These are phyloP conservation scores for Ophiostoma piceae DNA, from an alignment of 2,329 filamentous ascomycete genomes.

Conservation along the genomic window DNA sequence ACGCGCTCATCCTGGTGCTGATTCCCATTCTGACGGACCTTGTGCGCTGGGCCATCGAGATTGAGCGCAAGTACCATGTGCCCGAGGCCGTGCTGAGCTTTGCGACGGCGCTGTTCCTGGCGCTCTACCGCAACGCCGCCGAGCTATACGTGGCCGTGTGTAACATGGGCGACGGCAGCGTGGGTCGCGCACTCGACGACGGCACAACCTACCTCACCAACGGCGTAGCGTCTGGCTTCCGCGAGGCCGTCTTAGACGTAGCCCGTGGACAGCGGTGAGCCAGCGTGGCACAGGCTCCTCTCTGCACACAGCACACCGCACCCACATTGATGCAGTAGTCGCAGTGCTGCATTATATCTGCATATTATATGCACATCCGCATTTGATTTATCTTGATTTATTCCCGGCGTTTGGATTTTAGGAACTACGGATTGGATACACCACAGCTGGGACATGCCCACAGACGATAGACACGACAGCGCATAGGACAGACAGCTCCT, in stretches of 20 bases:
- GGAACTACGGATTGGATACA: neutral
- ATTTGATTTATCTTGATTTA: neutral
- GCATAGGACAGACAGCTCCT: slow-evolving; percentile 4
- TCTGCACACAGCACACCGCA: neutral
- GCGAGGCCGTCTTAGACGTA: slow-evolving; percentile 29
- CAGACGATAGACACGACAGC: slow-evolving; percentile 18
- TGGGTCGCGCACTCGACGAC: slow-evolving; percentile 28
- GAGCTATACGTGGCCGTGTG: slow-evolving; percentile 25
- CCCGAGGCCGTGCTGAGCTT: slow-evolving; percentile 25
- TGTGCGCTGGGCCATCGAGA: slow-evolving; percentile 20
- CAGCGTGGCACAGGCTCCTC: neutral
- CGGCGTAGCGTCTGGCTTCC: slow-evolving; percentile 30
- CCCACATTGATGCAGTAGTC: no score
- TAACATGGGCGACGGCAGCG: slow-evolving; percentile 26
- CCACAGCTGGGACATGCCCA: neutral
- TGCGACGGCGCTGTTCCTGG: slow-evolving; percentile 17
- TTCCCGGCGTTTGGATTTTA: neutral
- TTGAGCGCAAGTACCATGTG: slow-evolving; percentile 28
- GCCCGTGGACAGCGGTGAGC: slow-evolving; percentile 22
- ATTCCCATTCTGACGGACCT: slow-evolving; percentile 21
- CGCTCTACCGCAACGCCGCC: slow-evolving; percentile 21
- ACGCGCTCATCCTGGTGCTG: slow-evolving; percentile 24
- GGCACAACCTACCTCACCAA: slow-evolving; percentile 28
- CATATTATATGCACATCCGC: no score
- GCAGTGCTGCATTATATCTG: no score